A percentile compares a stretch with the other conserved stretches of the same genome.
phyloP scores from a whole-genome alignment of 345 rosid species.

The Aurinia saxatilis region DNA sequence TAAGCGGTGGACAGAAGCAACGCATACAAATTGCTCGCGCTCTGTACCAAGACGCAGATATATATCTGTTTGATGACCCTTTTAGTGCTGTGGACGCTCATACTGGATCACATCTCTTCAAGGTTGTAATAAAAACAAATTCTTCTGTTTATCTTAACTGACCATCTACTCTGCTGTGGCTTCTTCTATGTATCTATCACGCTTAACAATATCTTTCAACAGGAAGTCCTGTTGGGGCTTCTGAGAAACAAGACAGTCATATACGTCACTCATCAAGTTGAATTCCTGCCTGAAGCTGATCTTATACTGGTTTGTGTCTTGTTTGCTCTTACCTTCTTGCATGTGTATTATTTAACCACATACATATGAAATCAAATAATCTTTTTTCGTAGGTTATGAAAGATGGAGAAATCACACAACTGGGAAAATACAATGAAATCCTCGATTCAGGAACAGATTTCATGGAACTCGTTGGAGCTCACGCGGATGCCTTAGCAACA shows the following conservation, averaged over 20 bases:
- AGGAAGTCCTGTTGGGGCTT: conserved; percentile 55
- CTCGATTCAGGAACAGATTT: conserved; percentile 56
- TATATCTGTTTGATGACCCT: conserved; percentile 75
- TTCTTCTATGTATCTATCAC: not conserved
- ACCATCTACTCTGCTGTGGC: not conserved
- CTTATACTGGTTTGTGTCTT: conserved; percentile 43
- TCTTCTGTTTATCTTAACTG: not conserved
- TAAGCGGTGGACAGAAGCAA: conserved; percentile 90
- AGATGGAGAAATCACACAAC: conserved; percentile 68
- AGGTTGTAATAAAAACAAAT: conserved; percentile 23
- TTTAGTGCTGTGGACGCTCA: conserved; percentile 84
- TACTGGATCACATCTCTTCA: conserved; percentile 58
- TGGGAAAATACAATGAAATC: conserved; percentile 62
- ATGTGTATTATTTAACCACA: not conserved
- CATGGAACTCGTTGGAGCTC: conserved; percentile 78
- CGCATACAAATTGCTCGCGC: conserved; percentile 78
- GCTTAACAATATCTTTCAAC: not conserved
- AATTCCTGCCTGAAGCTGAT: conserved; percentile 62
- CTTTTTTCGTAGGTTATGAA: conserved; percentile 59
- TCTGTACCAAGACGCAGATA: conserved; percentile 52
- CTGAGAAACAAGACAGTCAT: conserved; percentile 46
- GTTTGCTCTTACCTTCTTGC: not conserved
- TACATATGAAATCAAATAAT: not conserved
- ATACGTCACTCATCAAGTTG: conserved; percentile 63
- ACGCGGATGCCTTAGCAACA: conserved; percentile 47